Evolutionary conservation across 2,329 filamentous ascomycete species (phyloP).

Genomic region (Teratosphaeria nubilosa): DNA sequence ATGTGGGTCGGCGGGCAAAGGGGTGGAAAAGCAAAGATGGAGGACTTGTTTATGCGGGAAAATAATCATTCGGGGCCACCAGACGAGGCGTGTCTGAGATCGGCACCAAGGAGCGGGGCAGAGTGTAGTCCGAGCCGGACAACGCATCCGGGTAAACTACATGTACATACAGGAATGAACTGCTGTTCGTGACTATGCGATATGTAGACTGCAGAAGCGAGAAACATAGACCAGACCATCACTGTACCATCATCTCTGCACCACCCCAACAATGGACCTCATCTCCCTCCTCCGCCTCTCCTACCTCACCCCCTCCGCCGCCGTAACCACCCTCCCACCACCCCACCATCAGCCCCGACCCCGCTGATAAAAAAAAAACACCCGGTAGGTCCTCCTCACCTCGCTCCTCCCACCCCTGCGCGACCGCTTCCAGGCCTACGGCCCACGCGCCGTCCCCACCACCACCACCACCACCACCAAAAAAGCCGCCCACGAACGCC

Average conservation of each 20-base stretch:
- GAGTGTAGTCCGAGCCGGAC: neutral
- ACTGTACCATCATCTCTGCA: neutral
- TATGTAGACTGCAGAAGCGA: no score
- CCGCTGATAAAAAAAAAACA: slow-evolving; percentile 11
- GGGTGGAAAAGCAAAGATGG: neutral
- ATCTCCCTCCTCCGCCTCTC: slow-evolving; percentile 5
- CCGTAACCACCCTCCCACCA: slow-evolving; percentile 4
- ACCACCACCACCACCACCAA: neutral
- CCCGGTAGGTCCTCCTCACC: slow-evolving; percentile 39
- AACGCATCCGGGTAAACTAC: neutral
- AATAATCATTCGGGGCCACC: neutral
- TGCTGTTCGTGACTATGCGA: neutral
- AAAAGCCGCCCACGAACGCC: slow-evolving; percentile 4
- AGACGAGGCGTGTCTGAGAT: neutral
- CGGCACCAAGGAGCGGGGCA: neutral
- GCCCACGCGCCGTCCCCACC: slow-evolving; percentile 36
- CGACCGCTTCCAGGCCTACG: slow-evolving; percentile 50
- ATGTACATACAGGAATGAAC: neutral
- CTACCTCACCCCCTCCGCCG: slow-evolving; percentile 5
- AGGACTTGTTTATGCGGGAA: neutral
- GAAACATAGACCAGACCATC: no score
- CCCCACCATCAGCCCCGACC: neutral
- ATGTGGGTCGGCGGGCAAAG: neutral
- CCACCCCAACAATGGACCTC: slow-evolving; percentile 1
- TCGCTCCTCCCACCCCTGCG: slow-evolving; percentile 42